Evolutionary conservation across 331 rosid genomes (phyloP).

Genomic region (Quercus phellos): DNA sequence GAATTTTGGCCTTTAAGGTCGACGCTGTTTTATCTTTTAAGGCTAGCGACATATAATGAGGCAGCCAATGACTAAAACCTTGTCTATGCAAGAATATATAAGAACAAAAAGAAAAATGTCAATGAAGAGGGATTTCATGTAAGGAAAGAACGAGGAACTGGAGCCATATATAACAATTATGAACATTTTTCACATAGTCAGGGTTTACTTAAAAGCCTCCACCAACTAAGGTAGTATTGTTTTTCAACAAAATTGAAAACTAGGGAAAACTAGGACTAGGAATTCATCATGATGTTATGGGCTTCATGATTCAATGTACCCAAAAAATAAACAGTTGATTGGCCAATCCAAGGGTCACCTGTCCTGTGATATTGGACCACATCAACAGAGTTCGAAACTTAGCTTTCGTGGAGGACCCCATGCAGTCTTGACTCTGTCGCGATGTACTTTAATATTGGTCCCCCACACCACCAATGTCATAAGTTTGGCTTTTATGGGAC

Average conservation of each 20-base stretch:
- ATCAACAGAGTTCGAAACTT: conserved; percentile 8
- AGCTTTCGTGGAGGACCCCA: conserved; percentile 17
- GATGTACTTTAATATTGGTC: conserved; percentile 11
- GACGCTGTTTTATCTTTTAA: no score
- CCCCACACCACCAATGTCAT: conserved; percentile 21
- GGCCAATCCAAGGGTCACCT: no score
- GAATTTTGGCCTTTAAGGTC: no score
- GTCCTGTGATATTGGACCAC: conserved; percentile 31
- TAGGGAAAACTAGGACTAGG: no score
- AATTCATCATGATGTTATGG: neutral
- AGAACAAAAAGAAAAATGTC: neutral
- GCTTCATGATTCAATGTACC: neutral
- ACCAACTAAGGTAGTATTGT: no score
- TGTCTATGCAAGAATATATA: neutral
- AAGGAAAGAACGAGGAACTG: neutral
- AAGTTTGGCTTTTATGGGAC: conserved; percentile 9
- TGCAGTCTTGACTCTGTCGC: conserved; percentile 11
- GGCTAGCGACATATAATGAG: no score
- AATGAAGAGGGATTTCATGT: neutral
- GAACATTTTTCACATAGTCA: no score
- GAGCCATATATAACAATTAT: neutral
- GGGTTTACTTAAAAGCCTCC: no score
- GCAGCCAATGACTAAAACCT: no score
- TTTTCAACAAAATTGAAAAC: no score
- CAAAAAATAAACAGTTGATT: neutral